These are phyloP conservation scores for Chlorella sp. DNA, from an alignment of 139 green algal genomes.

Conservation along the genomic window DNA sequence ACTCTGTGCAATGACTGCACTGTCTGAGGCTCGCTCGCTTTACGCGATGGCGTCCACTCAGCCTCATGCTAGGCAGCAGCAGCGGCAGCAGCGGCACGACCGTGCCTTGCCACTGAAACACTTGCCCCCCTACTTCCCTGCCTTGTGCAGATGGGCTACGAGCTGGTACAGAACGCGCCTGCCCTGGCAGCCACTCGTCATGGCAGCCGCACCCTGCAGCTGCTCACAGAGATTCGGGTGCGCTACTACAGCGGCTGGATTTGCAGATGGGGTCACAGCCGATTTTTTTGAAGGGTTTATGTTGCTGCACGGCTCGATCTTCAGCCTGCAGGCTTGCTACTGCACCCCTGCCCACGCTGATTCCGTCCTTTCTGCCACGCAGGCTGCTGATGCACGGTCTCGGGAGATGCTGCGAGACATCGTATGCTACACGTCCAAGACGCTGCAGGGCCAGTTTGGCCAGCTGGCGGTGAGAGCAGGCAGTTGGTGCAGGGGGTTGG, in stretches of 20 bases:
- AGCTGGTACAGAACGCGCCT: neutral
- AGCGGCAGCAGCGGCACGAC: too few species aligned
- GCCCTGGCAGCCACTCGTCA: neutral
- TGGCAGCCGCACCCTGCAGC: conserved; percentile 19
- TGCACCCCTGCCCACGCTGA: neutral
- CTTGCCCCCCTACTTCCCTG: neutral
- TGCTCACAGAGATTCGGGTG: neutral
- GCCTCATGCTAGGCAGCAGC: too few species aligned
- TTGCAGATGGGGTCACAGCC: too few species aligned
- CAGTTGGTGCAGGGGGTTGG: too few species aligned
- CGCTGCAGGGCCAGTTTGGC: conserved; percentile 24
- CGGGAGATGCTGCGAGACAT: conserved; percentile 29
- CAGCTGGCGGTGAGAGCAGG: conserved; percentile 26
- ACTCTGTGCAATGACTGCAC: too few species aligned
- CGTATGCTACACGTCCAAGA: conserved; percentile 6
- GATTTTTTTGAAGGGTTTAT: too few species aligned
- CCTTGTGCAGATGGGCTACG: conserved; percentile 19
- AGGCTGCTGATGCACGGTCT: neutral
- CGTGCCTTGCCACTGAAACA: too few species aligned
- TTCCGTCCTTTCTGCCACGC: neutral
- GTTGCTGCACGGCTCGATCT: too few species aligned
- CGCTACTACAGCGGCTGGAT: too few species aligned
- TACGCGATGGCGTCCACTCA: too few species aligned
- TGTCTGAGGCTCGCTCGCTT: too few species aligned
- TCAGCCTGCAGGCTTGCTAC: neutral